Percentiles rank a stretch among this genome's conserved stretches.
Conservation (phyloP, 768 basidiomycete species). For the Phylloporus sp. region DNA sequence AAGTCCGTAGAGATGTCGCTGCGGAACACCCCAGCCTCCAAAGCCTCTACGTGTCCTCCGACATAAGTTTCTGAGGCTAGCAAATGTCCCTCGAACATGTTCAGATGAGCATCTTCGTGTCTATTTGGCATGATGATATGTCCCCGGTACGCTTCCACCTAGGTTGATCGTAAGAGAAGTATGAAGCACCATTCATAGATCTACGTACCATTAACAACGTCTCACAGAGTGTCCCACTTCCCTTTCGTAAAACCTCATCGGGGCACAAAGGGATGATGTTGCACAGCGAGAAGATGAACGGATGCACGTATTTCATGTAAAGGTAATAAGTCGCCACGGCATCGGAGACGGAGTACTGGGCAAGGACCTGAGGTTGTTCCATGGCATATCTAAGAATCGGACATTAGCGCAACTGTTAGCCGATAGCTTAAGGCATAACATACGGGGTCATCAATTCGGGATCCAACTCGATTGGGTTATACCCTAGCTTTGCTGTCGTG, state of each 20-base stretch:
- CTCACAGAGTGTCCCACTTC: constrained; percentile 95
- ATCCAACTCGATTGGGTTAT: constrained; percentile 95
- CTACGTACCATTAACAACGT: constrained; percentile 88
- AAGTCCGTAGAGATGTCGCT: constrained; percentile 95
- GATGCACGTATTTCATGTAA: constrained; percentile 99
- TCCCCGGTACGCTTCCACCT: constrained; percentile 95
- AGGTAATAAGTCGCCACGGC: constrained; percentile 99
- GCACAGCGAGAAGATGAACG: constrained; percentile 98
- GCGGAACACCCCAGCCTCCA: constrained; percentile 97
- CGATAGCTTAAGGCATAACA: constrained; percentile 28
- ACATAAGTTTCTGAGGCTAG: constrained; percentile 97
- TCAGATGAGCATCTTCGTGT: constrained; percentile 89
- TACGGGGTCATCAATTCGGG: constrained; percentile 99
- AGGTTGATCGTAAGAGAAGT: constrained; percentile 6
- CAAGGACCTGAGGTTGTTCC: constrained; percentile 91
- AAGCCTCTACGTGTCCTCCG: constrained; percentile 96
- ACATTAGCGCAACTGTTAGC: neutral
- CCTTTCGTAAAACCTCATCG: constrained; percentile 94
- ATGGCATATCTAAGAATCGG: constrained; percentile 71
- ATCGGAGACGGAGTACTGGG: constrained; percentile 99
- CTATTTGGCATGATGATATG: constrained; percentile 97
- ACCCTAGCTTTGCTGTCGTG: constrained; percentile 92
- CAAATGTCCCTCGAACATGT: constrained; percentile 95
- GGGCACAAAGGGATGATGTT: constrained; percentile 98
- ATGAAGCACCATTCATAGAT: neutral